Evolutionary conservation across 1,139 yeast genomes (phyloP).

Genomic region (Hyphopichia fennica): DNA sequence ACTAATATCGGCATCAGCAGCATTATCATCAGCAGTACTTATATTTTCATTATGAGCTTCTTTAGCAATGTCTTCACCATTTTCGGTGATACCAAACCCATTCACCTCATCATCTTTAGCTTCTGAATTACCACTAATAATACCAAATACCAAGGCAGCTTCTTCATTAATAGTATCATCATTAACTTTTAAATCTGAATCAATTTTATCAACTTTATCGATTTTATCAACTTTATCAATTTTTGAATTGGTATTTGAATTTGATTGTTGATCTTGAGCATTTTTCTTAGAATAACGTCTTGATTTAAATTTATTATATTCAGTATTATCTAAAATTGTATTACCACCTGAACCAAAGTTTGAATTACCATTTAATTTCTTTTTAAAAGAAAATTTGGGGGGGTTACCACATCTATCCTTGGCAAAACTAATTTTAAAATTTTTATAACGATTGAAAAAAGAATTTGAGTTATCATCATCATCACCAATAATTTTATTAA

Average conservation of each 20-base stretch:
- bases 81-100: not conserved
- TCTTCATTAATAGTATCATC: slow-evolving; percentile 35
- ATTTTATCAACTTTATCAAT: not conserved
- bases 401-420: slow-evolving; percentile 52
- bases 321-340: slow-evolving; percentile 1
- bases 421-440: slow-evolving; percentile 45
- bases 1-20: not conserved
- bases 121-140: slow-evolving; percentile 26
- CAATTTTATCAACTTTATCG: not conserved
- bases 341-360: not conserved
- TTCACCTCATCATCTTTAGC: not conserved
- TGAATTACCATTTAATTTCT: slow-evolving; percentile 16
- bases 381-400: slow-evolving; percentile 44
- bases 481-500: slow-evolving; percentile 18
- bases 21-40: not conserved
- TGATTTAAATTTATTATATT: slow-evolving; percentile 5
- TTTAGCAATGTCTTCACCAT: not conserved
- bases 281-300: slow-evolving; percentile 4
- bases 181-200: not conserved
- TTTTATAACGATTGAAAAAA: slow-evolving; percentile 40
- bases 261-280: slow-evolving; percentile 4
- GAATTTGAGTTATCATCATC: slow-evolving; percentile 19
- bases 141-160: slow-evolving; percentile 50
- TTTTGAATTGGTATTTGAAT: not conserved
- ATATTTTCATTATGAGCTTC: not conserved